Evolutionary conservation across 2,329 filamentous ascomycete species (phyloP).

Genomic region (Hypoxylon sp.): DNA sequence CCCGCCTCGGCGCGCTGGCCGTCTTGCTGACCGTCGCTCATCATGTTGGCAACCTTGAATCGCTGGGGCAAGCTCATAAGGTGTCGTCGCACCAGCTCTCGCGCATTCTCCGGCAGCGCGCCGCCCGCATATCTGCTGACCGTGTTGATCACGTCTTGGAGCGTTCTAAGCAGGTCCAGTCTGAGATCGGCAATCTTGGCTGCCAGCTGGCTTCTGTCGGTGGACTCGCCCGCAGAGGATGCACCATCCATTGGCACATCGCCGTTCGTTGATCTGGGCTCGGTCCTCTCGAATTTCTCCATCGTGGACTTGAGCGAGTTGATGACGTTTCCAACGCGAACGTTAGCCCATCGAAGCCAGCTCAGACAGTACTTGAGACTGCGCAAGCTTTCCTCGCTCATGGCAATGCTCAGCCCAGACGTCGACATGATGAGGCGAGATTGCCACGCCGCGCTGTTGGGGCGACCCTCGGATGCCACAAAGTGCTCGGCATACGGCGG

Average conservation of each 20-base stretch:
- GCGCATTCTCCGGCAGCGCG: conserved; percentile 87
- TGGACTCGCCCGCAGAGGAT: conserved; percentile 39
- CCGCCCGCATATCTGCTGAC: conserved; percentile 93
- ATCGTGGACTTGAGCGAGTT: conserved; percentile 76
- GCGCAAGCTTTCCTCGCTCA: conserved; percentile 86
- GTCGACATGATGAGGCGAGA: conserved; percentile 88
- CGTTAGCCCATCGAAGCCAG: conserved; percentile 83
- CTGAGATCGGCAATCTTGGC: conserved; percentile 73
- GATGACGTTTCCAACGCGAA: conserved; percentile 79
- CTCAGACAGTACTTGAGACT: conserved; percentile 85
- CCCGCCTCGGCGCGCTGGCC: conserved; percentile 35
- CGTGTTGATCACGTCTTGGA: conserved; percentile 82
- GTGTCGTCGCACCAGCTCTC: conserved; percentile 81
- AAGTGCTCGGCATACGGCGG: conserved; percentile 74
- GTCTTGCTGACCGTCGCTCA: conserved; percentile 45
- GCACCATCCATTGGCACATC: conserved; percentile 39
- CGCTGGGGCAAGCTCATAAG: conserved; percentile 84
- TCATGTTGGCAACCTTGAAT: conserved; percentile 75
- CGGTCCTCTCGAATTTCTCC: conserved; percentile 77
- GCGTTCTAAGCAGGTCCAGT: conserved; percentile 75
- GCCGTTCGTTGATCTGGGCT: conserved; percentile 32
- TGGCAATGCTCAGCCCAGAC: conserved; percentile 86
- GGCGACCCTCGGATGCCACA: conserved; percentile 45
- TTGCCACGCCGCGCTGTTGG: conserved; percentile 66
- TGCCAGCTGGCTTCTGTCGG: conserved; percentile 59